Percentiles rank a stretch among this genome's conserved stretches.
These are phyloP conservation scores for Articulospora tetracladia DNA, from an alignment of 495 filamentous ascomycete genomes.

Conservation along the genomic window DNA sequence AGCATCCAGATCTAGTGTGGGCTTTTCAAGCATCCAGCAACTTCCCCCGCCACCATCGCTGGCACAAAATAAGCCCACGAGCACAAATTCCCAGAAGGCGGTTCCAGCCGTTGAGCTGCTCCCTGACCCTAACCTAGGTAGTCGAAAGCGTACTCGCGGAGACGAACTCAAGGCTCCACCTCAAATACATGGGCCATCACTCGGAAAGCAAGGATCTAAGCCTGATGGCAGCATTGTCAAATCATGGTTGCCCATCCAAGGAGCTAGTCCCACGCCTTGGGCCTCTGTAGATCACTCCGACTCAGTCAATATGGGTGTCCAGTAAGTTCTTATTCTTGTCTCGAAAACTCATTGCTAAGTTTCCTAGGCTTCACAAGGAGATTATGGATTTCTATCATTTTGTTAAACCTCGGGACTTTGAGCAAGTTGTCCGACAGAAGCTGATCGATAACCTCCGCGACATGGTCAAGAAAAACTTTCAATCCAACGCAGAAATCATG, in stretches of 20 bases:
- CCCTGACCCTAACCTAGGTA: conserved; percentile 38
- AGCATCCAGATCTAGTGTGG: no score
- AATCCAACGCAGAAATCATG: conserved; percentile 53
- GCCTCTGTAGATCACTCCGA: conserved; percentile 42
- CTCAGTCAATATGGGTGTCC: conserved; percentile 38
- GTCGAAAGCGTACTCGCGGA: conserved; percentile 66
- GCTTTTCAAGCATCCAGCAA: not conserved
- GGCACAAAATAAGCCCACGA: not conserved
- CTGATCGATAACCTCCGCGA: conserved; percentile 62
- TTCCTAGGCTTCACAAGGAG: conserved; percentile 70
- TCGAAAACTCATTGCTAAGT: conserved; percentile 8
- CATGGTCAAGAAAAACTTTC: conserved; percentile 43
- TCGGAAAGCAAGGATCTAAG: conserved; percentile 31
- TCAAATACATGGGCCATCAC: conserved; percentile 36
- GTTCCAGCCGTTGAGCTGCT: conserved; percentile 16
- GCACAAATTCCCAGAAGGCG: not conserved
- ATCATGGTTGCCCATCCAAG: conserved; percentile 47
- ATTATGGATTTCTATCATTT: conserved; percentile 86
- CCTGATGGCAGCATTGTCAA: conserved; percentile 44
- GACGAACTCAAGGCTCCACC: conserved; percentile 58
- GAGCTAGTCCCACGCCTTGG: conserved; percentile 60
- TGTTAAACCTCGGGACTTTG: conserved; percentile 71
- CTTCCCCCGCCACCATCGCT: not conserved
- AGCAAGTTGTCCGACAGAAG: conserved; percentile 67
- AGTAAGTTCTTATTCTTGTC: conserved; percentile 36